Conservation (phyloP, 2,329 filamentous ascomycete genomes). For the Fusarium illudens region DNA sequence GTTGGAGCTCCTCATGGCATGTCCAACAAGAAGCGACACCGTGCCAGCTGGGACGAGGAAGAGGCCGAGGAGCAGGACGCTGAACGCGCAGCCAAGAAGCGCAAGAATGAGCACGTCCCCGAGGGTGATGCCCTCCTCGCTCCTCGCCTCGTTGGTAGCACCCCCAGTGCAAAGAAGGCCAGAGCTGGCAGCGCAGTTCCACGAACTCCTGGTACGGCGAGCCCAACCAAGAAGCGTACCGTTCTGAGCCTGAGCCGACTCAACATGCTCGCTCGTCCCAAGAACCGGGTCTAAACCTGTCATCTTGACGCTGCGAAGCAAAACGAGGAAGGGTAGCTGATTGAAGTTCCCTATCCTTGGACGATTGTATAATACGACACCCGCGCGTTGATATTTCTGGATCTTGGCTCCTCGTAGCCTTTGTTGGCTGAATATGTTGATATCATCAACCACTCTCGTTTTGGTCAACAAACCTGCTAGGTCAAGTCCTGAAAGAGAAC, state of each 20-base stretch:
- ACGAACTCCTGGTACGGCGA: slow-evolving; percentile 45
- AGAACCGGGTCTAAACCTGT: slow-evolving; percentile 58
- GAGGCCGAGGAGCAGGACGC: slow-evolving; percentile 58
- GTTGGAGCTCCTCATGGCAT: slow-evolving; percentile 68
- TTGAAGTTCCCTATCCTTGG: background rate
- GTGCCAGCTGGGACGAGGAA: slow-evolving; percentile 66
- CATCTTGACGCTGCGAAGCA: background rate
- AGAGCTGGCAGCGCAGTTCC: slow-evolving; percentile 38
- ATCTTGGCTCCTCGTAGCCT: background rate
- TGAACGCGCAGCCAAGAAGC: slow-evolving; percentile 66
- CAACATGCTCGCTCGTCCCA: slow-evolving; percentile 69
- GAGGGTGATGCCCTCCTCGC: slow-evolving; percentile 64
- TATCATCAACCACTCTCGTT: slow-evolving; percentile 3
- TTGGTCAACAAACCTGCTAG: slow-evolving; percentile 3
- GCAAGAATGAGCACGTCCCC: slow-evolving; percentile 57
- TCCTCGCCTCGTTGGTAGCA: slow-evolving; percentile 54
- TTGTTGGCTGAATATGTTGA: background rate
- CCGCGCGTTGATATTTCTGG: slow-evolving; percentile 9
- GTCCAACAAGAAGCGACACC: slow-evolving; percentile 71
- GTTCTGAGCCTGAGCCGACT: slow-evolving; percentile 66
- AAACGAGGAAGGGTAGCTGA: background rate
- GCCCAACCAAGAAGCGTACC: slow-evolving; percentile 61
- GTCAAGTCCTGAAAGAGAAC: background rate
- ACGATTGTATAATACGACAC: slow-evolving; percentile 37
- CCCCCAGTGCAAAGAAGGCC: slow-evolving; percentile 51